Base-by-base conservation (phyloP, 768 basidiomycete genomes). In the Rubroboletus satanas region DNA sequence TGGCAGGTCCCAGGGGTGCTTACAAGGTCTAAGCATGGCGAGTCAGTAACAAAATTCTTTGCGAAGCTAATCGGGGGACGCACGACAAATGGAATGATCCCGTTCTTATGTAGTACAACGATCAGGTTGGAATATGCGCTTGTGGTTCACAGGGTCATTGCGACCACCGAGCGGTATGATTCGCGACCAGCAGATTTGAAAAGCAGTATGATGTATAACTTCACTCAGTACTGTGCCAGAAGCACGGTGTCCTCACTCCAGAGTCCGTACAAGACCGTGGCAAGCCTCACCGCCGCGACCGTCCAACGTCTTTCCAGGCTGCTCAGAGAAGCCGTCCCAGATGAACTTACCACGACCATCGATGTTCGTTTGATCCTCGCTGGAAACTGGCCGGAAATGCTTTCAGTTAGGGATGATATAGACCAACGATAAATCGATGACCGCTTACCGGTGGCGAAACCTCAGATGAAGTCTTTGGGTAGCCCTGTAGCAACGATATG, bases 141-240 rank as follows among this genome's bases (percentile, higher is more conserved):
- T 71, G 52, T 81, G 78, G 70, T 90, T 90, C 60, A 89, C 68
- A 15, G 88, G 84, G 69, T 90, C 88, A 57, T 85, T 75, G 21
- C 84, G 78, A 18, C 88, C 88, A 21, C 86, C 87, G 17, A 83
- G 75, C 26, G 88, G 89, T 55, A 90, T 86, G 59, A 90, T 79
- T 28, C 88, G 79, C 11, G 26, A 26, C 26, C 26, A 26, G 26
- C 26, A 26, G 81, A 72, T 21, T 21, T 21, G 21, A 21, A 21
- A 21, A 21, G 21, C 21, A 21, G 21, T 90, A 90, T 3, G 84
- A n/a, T n/a, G n/a, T n/a, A n/a, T n/a, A n/a, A 73, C 61, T 85
- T 87, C 45, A 84, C 83, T 33, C 86, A 85, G 58, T 88, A 86
- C 35, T 75, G 61, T 26, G 75, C 76, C 59, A 91, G 74, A 38